Evolutionary conservation across 2,329 filamentous ascomycete species (phyloP), one percentile per base, ranked within the genome.

Genomic region (Verticillium alfalfae): DNA sequence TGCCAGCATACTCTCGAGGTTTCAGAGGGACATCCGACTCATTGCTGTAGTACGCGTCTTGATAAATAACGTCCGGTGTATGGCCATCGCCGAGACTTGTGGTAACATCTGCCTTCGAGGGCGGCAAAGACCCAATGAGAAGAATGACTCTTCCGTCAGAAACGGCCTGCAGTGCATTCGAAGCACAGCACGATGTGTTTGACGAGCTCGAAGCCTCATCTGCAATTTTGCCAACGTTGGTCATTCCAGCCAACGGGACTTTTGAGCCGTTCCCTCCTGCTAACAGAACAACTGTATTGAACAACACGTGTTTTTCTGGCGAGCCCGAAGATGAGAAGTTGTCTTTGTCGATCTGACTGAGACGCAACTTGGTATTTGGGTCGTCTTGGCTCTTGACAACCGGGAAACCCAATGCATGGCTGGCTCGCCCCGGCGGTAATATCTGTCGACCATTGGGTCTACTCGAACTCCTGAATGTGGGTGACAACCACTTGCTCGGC

Each of bases 31-130:
- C 90, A 74, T 98, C 95, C 58, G 81, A 82, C 64, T 96, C 92
- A 34, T 91, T 82, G 67, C 93, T 91, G 71, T 97, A 98, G 69
- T 89, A 93, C 0, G 93, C 88, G 70, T 93, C 88, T 72, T 93
- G 91, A 66, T 97, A 96, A 57, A 97, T 83, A 15, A 90, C 83
- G 62, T 88, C 81, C 0, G 90, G 89, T 9, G 87, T 75, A 13
- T 81, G 81, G 62, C 81, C 74, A n/a, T 79, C 71, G 66, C 81
- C 74, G 72, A 92, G 81, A 0, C 86, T 89, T 1, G 77, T 76
- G 2, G 77, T 70, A 1, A 92, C 78, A 67, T 79, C 82, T 34
- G 65, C 64, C 1, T 61, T 61, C 10, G 72, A 69, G 1, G 78
- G 78, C 15, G 78, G 73, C 8, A 66, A 54, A 18, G 64, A 66